These are phyloP conservation scores for Ascochyta clinopodiicola DNA, from an alignment of 2,329 filamentous ascomycete genomes.

Conservation along the genomic window DNA sequence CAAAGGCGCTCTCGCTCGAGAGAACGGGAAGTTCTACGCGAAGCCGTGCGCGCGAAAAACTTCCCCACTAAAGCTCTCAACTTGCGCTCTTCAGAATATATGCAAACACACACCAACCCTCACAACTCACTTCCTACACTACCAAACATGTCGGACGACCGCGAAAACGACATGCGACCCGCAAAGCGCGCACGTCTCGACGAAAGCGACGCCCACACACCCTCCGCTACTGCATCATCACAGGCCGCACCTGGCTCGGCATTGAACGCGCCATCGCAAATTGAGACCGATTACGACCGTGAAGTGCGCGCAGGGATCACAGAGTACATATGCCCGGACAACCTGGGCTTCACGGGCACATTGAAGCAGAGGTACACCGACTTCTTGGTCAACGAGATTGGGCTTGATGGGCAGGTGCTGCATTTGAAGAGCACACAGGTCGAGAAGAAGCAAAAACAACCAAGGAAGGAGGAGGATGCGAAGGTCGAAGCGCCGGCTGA, in stretches of 20 bases:
- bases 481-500: slow-evolving; percentile 11
- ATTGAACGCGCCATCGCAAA: slow-evolving; percentile 15
- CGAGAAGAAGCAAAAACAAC: slow-evolving; percentile 23
- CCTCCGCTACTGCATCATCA: slow-evolving; percentile 20
- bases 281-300: slow-evolving; percentile 45
- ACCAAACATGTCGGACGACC: slow-evolving; percentile 23
- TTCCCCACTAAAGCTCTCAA: slow-evolving; percentile 30
- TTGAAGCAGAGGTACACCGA: slow-evolving; percentile 84
- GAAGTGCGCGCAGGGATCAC: slow-evolving; percentile 65
- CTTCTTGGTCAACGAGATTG: slow-evolving; percentile 90
- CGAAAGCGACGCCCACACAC: slow-evolving; percentile 19
- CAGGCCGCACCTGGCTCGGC: slow-evolving; percentile 20
- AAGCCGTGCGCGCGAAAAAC: slow-evolving; percentile 30
- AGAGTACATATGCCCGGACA: slow-evolving; percentile 65
- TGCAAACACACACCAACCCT: background rate
- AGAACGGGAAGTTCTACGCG: slow-evolving; percentile 5
- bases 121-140: background rate
- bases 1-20: too few relatives aligned
- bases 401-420: slow-evolving; percentile 74
- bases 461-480: slow-evolving; percentile 24
- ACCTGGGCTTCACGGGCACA: slow-evolving; percentile 66
- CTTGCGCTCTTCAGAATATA: slow-evolving; percentile 10
- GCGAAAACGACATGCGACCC: slow-evolving; percentile 31
- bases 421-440: slow-evolving; percentile 65
- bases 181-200: slow-evolving; percentile 45